phyloP scores from a whole-genome alignment of 257 asterid genomes.

The Ocimum tenuiflorum region DNA sequence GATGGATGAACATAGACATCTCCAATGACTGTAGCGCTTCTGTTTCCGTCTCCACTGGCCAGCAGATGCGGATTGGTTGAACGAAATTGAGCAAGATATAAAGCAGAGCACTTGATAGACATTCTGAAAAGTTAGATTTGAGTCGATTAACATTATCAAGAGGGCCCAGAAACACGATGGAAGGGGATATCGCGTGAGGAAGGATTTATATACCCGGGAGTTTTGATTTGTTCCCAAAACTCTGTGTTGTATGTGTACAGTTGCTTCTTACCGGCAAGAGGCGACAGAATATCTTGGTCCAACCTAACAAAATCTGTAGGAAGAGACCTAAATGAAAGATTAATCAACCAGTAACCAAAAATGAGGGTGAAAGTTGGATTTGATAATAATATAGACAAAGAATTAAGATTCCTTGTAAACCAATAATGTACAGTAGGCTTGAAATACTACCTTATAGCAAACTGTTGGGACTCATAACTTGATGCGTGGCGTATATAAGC shows the following conservation, averaged over 20 bases:
- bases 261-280: conserved; percentile 82
- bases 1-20: conserved; percentile 70
- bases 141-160: conserved; percentile 11
- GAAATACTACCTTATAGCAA: conserved; percentile 44
- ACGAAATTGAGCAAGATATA: conserved; percentile 47
- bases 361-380: conserved; percentile 4
- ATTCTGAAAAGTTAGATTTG: conserved; percentile 38
- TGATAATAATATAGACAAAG: not conserved
- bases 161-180: not conserved
- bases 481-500: conserved; percentile 43
- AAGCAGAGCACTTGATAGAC: conserved; percentile 53
- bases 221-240: conserved; percentile 91
- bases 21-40: conserved; percentile 35
- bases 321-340: conserved; percentile 44
- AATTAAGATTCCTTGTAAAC: not conserved
- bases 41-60: conserved; percentile 43
- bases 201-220: conserved; percentile 52
- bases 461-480: conserved; percentile 55
- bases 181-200: not conserved
- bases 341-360: conserved; percentile 21
- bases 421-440: not conserved
- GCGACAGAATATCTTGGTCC: conserved; percentile 87
- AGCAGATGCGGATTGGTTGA: conserved; percentile 40
- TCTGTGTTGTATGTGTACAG: conserved; percentile 57
- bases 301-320: conserved; percentile 70